Conservation (phyloP, 352 stramenopile species). For the Phytopythium montanum region DNA sequence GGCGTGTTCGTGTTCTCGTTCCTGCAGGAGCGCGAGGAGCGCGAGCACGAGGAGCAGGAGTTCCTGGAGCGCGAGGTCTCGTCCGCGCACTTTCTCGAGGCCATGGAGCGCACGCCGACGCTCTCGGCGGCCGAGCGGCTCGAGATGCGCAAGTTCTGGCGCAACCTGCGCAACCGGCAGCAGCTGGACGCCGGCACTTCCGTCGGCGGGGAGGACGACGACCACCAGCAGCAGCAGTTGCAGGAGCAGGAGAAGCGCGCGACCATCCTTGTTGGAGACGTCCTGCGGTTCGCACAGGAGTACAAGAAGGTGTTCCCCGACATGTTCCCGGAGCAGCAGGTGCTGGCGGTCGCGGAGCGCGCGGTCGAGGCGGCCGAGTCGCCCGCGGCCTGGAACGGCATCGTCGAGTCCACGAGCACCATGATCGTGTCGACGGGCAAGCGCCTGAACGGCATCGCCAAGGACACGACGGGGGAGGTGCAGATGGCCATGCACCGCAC, state of each 20-base stretch:
- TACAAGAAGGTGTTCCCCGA: slow-evolving; percentile 82
- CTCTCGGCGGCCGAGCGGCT: slow-evolving; percentile 55
- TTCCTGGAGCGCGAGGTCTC: slow-evolving; percentile 48
- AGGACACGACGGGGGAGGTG: slow-evolving; percentile 82
- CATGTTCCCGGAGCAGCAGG: slow-evolving; percentile 68
- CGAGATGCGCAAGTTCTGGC: slow-evolving; percentile 78
- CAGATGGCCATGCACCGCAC: slow-evolving; percentile 79
- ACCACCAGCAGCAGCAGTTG: neutral
- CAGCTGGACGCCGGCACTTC: slow-evolving; percentile 1
- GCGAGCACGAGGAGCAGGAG: slow-evolving; percentile 54
- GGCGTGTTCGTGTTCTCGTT: slow-evolving; percentile 76
- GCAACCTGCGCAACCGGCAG: slow-evolving; percentile 56
- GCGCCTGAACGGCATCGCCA: slow-evolving; percentile 77
- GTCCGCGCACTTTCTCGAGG: slow-evolving; percentile 57
- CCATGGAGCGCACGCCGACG: slow-evolving; percentile 50
- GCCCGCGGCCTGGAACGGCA: slow-evolving; percentile 45
- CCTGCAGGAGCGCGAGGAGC: slow-evolving; percentile 75
- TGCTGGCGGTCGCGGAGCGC: slow-evolving; percentile 47
- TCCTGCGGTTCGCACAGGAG: slow-evolving; percentile 73
- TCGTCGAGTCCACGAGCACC: slow-evolving; percentile 72
- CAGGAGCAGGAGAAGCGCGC: neutral
- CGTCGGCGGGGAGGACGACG: neutral
- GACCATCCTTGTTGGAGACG: slow-evolving; percentile 50
- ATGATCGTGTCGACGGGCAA: slow-evolving; percentile 82
- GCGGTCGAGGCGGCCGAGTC: slow-evolving; percentile 35